Base-by-base conservation (phyloP, 2,329 filamentous ascomycete species). In the Sporothrix dimorphospora region DNA sequence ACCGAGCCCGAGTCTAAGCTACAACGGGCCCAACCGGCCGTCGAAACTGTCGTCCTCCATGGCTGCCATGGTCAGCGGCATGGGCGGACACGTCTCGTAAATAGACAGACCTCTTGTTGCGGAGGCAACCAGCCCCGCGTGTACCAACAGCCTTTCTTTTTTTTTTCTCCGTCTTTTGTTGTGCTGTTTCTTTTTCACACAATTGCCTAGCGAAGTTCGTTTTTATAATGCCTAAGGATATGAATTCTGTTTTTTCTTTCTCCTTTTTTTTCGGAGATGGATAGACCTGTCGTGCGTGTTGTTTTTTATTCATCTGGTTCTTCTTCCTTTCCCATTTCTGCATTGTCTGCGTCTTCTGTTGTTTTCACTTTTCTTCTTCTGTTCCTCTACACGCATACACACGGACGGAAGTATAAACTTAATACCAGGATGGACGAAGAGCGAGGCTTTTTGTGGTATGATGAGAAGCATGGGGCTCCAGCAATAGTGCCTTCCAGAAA, bases 51-150 rank as follows among this genome's bases (percentile, higher is more conserved):
- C 74, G 14, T 34, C 69, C 9, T 75, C 74, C 7, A 65, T 75
- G 27, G 74, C 74, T 1, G 73, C 74, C 21, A 63, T 74, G 57
- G 73, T 75, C 8, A 73, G 59, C 67, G 73, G 74, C 4, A 34
- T 75, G 40, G 74, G 74, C 12, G 73, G 74, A 1, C 74, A 75
- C 27, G 30, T 73, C 27, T 55, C 66, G 14, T 74, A 45, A 40
- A 51, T 49, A 19, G 16, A 51, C 2, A 38, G 16, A 11, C n/a
- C 12, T 27, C 57, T 6, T 24, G n/a, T 45, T 24, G 65, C 57
- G 38, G 59, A 24, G 59, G 57, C 11, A 34, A 34, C 3, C 30
- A 34, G 16, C 14, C 14, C 24, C 12, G 34, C 49, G 21, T 67
- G 47, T 71, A 57, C 24, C 51, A 57, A n/a, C 47, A 40, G 12